Evolutionary conservation across 768 basidiomycete species (phyloP), one percentile per base, ranked within the genome.

Genomic region (Sistotremastrum suecicum): DNA sequence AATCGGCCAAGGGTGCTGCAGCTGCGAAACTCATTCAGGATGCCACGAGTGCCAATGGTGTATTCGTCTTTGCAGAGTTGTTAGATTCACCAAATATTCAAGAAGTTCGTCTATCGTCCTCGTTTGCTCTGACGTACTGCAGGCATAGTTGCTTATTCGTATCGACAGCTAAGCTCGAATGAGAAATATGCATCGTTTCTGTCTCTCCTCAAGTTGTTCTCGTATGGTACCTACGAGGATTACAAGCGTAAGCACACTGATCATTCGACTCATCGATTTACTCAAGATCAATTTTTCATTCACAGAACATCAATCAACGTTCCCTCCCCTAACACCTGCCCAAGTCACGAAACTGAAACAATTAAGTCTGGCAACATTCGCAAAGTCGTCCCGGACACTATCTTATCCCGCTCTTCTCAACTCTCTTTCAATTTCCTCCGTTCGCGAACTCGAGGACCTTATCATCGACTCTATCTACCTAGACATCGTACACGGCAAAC

Each of bases 391-490:
- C 44, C 76, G 92, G 42, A 91, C 92, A 56, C 74, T 97, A 3
- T 78, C 88, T 0, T 98, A 98, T 61, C 60, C 76, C 7, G 64
- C 72, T 34, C 74, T 98, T 2, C 73, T 87, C 5, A 58, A 74
- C 43, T 66, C 72, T 3, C 73, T 99, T 12, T 75, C 87, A 42
- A 72, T 94, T 61, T 69, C 78, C 3, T 79, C 75, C 4, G 77
- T 92, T 48, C 81, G 92, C 45, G 85, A 85, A 47, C 78, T 99
- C 3, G 94, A 99, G 61, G 92, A 97, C 63, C 77, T 97, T 51
- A 86, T 98, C 58, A 98, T 99, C 60, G 91, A 97, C 56, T 85
- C 85, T 7, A 91, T 97, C 61, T 98, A 97, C 63, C 77, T 86
- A 37, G 84, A 88, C 59, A 68, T 95, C 36, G 70, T 99, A 35